Conservation (phyloP, 2,329 filamentous ascomycete genomes). For the Fusarium brevicatenulatum region DNA sequence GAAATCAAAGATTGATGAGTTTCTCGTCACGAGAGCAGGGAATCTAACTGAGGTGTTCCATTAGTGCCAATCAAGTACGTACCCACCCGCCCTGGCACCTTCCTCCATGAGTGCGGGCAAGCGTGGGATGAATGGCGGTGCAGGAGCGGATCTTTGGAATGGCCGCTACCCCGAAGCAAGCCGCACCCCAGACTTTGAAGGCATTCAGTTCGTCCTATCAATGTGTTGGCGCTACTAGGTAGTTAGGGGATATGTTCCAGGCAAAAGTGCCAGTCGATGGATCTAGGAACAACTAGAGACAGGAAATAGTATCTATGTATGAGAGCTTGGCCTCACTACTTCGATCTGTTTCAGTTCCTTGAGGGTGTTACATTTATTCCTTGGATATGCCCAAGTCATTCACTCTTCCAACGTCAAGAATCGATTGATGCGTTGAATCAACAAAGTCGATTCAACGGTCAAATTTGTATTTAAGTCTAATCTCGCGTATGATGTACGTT, state of each 20-base stretch:
- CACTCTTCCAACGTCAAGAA: background rate
- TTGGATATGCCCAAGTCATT: background rate
- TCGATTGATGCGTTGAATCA: background rate
- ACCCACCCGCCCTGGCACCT: background rate
- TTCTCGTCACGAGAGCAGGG: constrained; percentile 26
- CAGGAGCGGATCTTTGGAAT: constrained; percentile 43
- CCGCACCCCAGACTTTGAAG: constrained; percentile 2
- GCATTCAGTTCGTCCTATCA: background rate
- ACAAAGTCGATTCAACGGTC: background rate
- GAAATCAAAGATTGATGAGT: background rate
- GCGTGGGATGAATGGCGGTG: constrained; percentile 18
- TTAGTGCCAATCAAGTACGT: constrained; percentile 1
- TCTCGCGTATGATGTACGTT: background rate
- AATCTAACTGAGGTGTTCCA: background rate
- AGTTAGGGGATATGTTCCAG: background rate
- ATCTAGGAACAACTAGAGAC: background rate
- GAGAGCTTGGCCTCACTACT: background rate
- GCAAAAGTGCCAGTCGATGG: background rate
- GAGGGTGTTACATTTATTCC: background rate
- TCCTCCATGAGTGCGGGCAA: constrained; percentile 1
- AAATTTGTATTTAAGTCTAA: background rate
- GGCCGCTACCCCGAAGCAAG: constrained; percentile 38
- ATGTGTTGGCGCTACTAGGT: background rate
- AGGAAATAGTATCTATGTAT: background rate
- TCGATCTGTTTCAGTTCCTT: background rate